A percentile compares a stretch with the other conserved stretches of the same genome.
phyloP scores from a whole-genome alignment of 192 early-diverging fungal species.

The Entomortierella chlamydospora region DNA sequence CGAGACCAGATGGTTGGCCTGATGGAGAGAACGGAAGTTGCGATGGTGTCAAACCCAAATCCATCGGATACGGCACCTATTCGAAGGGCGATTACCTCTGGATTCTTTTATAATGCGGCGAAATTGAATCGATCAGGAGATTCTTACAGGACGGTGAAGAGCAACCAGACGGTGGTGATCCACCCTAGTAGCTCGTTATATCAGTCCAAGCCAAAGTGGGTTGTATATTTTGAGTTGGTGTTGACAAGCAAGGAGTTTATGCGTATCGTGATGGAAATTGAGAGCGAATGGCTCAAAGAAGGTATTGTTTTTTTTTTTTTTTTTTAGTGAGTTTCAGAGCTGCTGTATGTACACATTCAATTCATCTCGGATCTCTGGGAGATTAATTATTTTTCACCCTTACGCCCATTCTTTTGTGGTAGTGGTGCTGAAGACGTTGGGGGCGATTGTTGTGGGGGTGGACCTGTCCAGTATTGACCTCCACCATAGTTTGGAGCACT shows the following conservation, averaged over 20 bases:
- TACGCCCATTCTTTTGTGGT: conserved; percentile 1
- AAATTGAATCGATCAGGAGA: conserved; percentile 88
- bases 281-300: conserved; percentile 88
- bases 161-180: conserved; percentile 87
- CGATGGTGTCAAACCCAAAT: conserved; percentile 84
- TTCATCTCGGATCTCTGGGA: too few species aligned
- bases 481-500: neutral
- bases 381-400: neutral
- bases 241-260: conserved; percentile 96
- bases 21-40: conserved; percentile 93
- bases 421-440: neutral
- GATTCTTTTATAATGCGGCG: conserved; percentile 97
- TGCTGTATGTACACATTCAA: too few species aligned
- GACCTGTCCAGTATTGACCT: conserved; percentile 23
- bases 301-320: conserved; percentile 43
- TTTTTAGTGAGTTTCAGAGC: conserved; percentile 6
- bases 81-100: conserved; percentile 91
- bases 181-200: conserved; percentile 90
- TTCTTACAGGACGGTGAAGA: conserved; percentile 90
- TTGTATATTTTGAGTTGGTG: conserved; percentile 94
- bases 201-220: conserved; percentile 86
- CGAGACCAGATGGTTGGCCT: conserved; percentile 93
- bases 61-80: conserved; percentile 88
- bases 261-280: conserved; percentile 93
- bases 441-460: conserved; percentile 17